Evolutionary conservation across 371 early-diverging fungal species (phyloP), one percentile per base, ranked within the genome.

Genomic region (Chytridium lagenaria): DNA sequence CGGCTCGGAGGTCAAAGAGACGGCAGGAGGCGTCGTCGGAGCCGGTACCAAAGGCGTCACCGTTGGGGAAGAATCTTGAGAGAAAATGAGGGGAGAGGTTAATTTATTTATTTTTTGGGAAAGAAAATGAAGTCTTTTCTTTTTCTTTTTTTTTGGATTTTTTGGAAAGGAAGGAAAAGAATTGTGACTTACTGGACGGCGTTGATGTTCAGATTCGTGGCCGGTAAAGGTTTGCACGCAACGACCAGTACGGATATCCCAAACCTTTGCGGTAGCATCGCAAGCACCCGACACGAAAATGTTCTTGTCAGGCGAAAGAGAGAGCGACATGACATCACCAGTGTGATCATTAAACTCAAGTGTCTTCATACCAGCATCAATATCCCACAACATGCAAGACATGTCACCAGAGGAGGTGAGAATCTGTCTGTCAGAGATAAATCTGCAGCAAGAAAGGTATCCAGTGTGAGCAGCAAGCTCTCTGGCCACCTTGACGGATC

Each of bases 371-470:
- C 95, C 95, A 0, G 96, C 95, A 80, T 97, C 98, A 69, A 99
- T 92, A 83, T 99, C 99, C 99, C 99, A 99, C 23, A 99, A 88
- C 90, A 98, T 93, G 82, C 98, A 98, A 66, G 95, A 93, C 93
- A 96, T 99, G 82, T 99, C 99, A 36, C 99, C 99, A 44, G 95
- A 95, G 3, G 90, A 84, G 0, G 98, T 96, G 73, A 99, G 80
- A 59, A 99, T 97, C 81, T 95, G 96, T 22, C 95, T 87, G 82
- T 99, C 98, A 50, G 88, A 90, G 40, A 97, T 81, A 82, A 99
- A 99, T 36, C 98, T 87, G 83, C 98, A 98, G 87, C 98, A 96
- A 57, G 94, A 94, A 15, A 99, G 85, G 80, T 98, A 99, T 19
- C 99, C 99, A 23, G 95, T 93, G 80, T 99, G 99, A 1, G 94